A percentile compares a stretch with the other conserved stretches of the same genome.
Conservation (phyloP, 1,139 yeast genomes). For the Hansenula sp. region DNA sequence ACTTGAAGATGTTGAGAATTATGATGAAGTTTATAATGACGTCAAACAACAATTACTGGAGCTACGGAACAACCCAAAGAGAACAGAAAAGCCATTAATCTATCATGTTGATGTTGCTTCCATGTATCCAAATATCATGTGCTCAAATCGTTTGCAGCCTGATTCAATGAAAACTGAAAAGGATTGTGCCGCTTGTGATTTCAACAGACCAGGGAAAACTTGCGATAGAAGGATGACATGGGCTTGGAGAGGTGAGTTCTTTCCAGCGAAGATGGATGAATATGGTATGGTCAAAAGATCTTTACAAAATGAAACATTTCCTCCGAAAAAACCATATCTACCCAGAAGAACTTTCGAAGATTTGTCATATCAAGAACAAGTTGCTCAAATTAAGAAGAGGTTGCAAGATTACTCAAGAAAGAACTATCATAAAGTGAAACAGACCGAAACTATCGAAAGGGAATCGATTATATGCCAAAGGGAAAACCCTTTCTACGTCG, state of each 20-base stretch:
- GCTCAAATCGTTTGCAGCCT: conserved; percentile 94
- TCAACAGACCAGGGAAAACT: conserved; percentile 88
- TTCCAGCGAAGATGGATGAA: conserved; percentile 89
- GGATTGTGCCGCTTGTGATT: conserved; percentile 97
- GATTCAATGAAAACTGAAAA: conserved; percentile 96
- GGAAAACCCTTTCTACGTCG: conserved; percentile 94
- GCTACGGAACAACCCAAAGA: conserved; percentile 55
- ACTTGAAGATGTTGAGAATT: conserved; percentile 74
- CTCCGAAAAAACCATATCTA: conserved; percentile 53
- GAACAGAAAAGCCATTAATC: conserved; percentile 79
- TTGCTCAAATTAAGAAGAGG: conserved; percentile 68
- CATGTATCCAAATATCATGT: conserved; percentile 99
- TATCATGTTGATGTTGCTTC: conserved; percentile 99
- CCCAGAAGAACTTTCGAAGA: conserved; percentile 69
- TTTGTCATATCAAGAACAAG: conserved; percentile 74
- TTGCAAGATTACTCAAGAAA: conserved; percentile 83
- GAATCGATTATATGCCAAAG: conserved; percentile 96
- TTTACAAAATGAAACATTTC: conserved; percentile 73
- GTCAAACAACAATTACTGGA: conserved; percentile 54
- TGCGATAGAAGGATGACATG: conserved; percentile 92
- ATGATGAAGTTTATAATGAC: conserved; percentile 63
- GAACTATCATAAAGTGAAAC: conserved; percentile 77
- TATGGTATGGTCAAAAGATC: conserved; percentile 88
- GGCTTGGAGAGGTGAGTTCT: conserved; percentile 98
- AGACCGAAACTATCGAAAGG: conserved; percentile 79